Evolutionary conservation across 129 eudicot species (phyloP).

Genomic region (Erigeron canadensis): DNA sequence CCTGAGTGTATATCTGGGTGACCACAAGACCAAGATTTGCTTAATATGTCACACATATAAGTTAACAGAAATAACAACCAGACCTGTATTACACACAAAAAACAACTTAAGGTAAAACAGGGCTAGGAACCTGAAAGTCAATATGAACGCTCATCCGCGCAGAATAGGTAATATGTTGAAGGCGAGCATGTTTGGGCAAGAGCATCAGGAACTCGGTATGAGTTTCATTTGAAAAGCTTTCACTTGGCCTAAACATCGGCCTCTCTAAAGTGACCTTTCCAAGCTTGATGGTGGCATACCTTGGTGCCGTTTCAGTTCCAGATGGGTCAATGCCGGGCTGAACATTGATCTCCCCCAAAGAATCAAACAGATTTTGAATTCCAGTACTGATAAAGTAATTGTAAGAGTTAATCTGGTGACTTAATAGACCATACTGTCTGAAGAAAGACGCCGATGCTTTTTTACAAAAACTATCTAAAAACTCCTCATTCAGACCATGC

Average conservation of each 20-base stretch:
- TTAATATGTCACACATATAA: not conserved
- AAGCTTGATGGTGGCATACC: slow-evolving; percentile 59
- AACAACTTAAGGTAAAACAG: not conserved
- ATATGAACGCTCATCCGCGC: slow-evolving; percentile 66
- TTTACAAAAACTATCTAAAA: slow-evolving; percentile 49
- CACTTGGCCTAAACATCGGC: slow-evolving; percentile 75
- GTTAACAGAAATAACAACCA: slow-evolving; percentile 1
- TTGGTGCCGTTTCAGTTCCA: slow-evolving; percentile 58
- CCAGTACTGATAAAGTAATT: slow-evolving; percentile 66
- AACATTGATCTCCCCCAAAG: slow-evolving; percentile 62
- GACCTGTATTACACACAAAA: not conserved
- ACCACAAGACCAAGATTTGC: slow-evolving; percentile 12
- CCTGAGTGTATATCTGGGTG: slow-evolving; percentile 58
- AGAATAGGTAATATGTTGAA: slow-evolving; percentile 92
- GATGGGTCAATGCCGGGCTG: slow-evolving; percentile 74
- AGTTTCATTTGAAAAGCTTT: slow-evolving; percentile 52
- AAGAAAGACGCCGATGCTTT: slow-evolving; percentile 69
- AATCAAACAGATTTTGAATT: slow-evolving; percentile 66
- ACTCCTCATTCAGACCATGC: slow-evolving; percentile 35
- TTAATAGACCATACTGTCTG: slow-evolving; percentile 62
- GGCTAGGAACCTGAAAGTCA: slow-evolving; percentile 52
- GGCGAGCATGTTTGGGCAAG: slow-evolving; percentile 86
- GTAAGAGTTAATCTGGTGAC: slow-evolving; percentile 86
- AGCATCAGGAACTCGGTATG: slow-evolving; percentile 49
- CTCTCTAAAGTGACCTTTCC: slow-evolving; percentile 71